Conservation (phyloP, 768 basidiomycete species). For the Mrakia gelida region DNA sequence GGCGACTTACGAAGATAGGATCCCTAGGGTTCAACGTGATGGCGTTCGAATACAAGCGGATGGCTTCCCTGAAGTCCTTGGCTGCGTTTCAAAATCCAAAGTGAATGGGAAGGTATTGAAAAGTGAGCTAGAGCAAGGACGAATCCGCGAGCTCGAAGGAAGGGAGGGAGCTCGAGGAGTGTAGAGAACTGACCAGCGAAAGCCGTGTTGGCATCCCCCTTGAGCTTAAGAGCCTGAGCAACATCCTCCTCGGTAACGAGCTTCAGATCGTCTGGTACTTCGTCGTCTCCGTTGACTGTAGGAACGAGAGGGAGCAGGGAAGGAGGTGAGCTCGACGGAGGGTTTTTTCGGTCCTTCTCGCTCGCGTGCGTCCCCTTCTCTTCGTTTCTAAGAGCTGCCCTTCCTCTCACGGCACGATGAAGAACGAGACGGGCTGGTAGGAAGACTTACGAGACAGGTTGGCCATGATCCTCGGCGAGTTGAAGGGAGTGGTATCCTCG, state of each 20-base stretch:
- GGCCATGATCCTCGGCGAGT: conserved; percentile 28
- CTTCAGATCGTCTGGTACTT: conserved; percentile 30
- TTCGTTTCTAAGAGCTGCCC: no score
- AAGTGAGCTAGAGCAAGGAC: neutral
- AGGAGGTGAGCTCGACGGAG: neutral
- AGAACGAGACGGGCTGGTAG: neutral
- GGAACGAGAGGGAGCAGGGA: neutral
- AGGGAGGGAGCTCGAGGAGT: neutral
- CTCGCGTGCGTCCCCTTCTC: neutral
- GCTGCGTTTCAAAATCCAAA: conserved; percentile 44
- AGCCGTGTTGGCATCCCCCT: conserved; percentile 81
- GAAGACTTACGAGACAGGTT: conserved; percentile 22
- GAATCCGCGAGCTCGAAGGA: conserved; percentile 3
- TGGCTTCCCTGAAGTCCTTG: conserved; percentile 72
- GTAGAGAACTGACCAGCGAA: conserved; percentile 50
- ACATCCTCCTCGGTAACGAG: conserved; percentile 65
- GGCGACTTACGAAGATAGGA: conserved; percentile 61
- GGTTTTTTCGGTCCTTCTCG: neutral
- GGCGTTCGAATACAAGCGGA: conserved; percentile 73
- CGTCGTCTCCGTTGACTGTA: conserved; percentile 29
- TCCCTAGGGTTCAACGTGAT: conserved; percentile 84
- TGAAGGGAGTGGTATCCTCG: conserved; percentile 29
- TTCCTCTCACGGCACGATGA: neutral
- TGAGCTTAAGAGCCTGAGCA: conserved; percentile 64
- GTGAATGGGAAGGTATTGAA: neutral